Base-by-base conservation (phyloP, 2,329 filamentous ascomycete genomes). In the Xylariaceae sp. region DNA sequence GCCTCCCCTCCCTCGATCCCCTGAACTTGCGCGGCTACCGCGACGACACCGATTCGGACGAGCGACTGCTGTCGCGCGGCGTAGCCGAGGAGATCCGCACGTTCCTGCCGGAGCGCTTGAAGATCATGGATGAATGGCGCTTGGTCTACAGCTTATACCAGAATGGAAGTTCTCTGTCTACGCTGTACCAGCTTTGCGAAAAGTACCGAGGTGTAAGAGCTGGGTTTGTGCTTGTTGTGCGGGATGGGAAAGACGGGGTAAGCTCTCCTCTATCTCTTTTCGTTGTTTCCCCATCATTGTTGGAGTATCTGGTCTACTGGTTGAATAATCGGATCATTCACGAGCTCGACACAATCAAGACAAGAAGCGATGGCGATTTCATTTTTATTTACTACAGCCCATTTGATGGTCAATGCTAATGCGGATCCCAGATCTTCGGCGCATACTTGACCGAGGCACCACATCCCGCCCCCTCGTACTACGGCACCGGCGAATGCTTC, bases 401-500 rank as follows among this genome's bases (percentile, higher is more conserved):
- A 18, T 30, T 6, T 30, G 23, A 30, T 5, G 23, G 23, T 4
- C 23, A 30, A n/a, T 41, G 44, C 57, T n/a, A 39, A 48, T 17
- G 23, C 23, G 23, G 23, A 30, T 30, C 23, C 41, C 64, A 88
- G 83, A 82, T 91, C 48, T 99, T 99, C 72, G 94, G 94, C 70
- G 92, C 92, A 56, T 97, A 97, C 73, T 84, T 97, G 56, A 95
- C 91, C 55, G 93, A 99, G 72, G 81, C 89, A 54, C 92, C 93
- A 9, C 89, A 88, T 67, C 90, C 91, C 0, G 80, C 85, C 1
- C 77, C 90, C 2, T 89, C 92, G 64, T 99, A 96, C 78, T 99
- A 90, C 73, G 94, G 94, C 69, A 97, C 91, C 10, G 94, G 94
- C 68, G 94, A 99, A 75, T 97, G 93, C 75, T 99, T 95, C 74